These are phyloP conservation scores for Penicillium mononematosum DNA, from an alignment of 495 filamentous ascomycete genomes.

Conservation along the genomic window DNA sequence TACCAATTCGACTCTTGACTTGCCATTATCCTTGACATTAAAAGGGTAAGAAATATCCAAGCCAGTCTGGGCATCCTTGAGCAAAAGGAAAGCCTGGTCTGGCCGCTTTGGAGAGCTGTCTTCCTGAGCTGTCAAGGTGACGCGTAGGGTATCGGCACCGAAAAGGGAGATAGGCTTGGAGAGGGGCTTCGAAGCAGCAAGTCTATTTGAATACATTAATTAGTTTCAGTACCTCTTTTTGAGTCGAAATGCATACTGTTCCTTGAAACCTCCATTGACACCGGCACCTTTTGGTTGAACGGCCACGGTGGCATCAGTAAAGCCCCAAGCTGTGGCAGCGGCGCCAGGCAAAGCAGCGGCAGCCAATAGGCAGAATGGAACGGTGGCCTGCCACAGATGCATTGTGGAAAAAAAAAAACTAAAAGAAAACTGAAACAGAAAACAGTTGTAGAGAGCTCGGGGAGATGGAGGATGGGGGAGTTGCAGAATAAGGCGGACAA, in stretches of 20 bases:
- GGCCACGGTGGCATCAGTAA: slow-evolving; percentile 79
- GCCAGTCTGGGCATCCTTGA: slow-evolving; percentile 69
- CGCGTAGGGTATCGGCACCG: slow-evolving; percentile 71
- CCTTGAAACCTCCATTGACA: slow-evolving; percentile 62
- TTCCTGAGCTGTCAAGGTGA: slow-evolving; percentile 78
- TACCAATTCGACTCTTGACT: slow-evolving; percentile 81
- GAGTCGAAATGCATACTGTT: slow-evolving; percentile 54
- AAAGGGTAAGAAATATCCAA: slow-evolving; percentile 90
- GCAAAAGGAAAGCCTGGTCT: slow-evolving; percentile 87
- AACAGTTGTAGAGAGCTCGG: slow-evolving; percentile 6
- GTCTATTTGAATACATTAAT: slow-evolving; percentile 44
- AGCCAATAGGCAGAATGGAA: slow-evolving; percentile 42
- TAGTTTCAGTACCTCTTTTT: slow-evolving; percentile 12
- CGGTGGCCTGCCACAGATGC: slow-evolving; percentile 43
- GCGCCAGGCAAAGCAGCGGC: slow-evolving; percentile 38
- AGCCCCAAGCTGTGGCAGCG: slow-evolving; percentile 77
- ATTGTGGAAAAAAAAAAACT: slow-evolving; percentile 29
- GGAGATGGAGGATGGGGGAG: slow-evolving; percentile 13
- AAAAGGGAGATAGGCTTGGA: slow-evolving; percentile 63
- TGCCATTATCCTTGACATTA: slow-evolving; percentile 81
- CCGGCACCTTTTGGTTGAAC: slow-evolving; percentile 70
- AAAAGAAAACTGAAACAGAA: slow-evolving; percentile 14
- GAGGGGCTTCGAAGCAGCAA: slow-evolving; percentile 62
- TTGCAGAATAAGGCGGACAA: slow-evolving; percentile 35
- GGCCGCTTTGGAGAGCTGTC: slow-evolving; percentile 74